Evolutionary conservation across 192 early-diverging fungal genomes (phyloP), one percentile per base, ranked within the genome.

Genomic region (Umbelopsis sp.): DNA sequence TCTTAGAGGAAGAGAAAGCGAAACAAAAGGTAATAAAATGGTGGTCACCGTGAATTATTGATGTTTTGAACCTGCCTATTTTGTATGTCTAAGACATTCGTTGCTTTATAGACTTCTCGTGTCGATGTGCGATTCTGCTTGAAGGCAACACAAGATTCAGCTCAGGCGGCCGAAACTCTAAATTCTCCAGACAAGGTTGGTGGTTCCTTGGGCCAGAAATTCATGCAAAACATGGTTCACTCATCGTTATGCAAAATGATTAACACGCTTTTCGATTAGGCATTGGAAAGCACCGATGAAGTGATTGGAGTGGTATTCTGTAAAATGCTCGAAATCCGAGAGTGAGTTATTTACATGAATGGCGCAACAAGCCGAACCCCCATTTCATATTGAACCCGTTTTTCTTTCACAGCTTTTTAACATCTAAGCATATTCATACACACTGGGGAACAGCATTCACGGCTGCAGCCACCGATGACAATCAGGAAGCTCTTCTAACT

Each of bases 401-500:
- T n/a, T 69, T 16, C 65, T 76, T 41, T 20, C 47, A 25, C 53
- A 88, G 73, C 11, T 81, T 75, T 11, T 44, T 76, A 66, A 79
- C 74, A 26, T 75, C 71, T 32, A 50, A 80, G 74, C 73, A 74
- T 65, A 45, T 79, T 52, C 45, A 76, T 71, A 72, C 79, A 24
- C 29, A 74, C 26, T 80, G 87, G 87, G 75, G 85, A 68, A 53
- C 65, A 45, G 78, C 81, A 43, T 49, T 75, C 69, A 11, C 71
- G 71, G 45, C 66, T 54, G 73, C 80, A 45, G 43, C 83, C 1
- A 50, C n/a, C 45, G 56, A 22, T 38, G 25, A 36, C 25, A 49
- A 68, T 22, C 85, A 87, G 69, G 86, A 88, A 69, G 80, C 82
- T 7, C 72, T 85, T 14, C 77, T 86, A 36, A 70, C 81, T 45